A percentile compares a stretch with the other conserved stretches of the same genome.
Evolutionary conservation across 2,329 filamentous ascomycete species (phyloP).

Genomic region (Penicillium sp.): DNA sequence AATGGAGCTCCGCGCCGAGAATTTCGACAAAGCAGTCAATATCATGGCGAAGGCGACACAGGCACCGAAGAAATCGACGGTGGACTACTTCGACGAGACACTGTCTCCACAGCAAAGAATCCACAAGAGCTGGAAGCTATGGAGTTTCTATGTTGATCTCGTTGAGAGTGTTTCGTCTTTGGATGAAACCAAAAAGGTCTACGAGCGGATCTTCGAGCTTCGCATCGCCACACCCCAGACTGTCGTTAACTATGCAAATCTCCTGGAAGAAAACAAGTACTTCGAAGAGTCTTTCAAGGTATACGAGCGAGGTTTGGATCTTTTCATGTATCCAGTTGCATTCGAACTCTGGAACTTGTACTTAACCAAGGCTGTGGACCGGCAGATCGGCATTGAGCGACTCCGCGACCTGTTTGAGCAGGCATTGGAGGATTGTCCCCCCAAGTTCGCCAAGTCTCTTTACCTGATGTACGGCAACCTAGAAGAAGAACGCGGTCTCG

Average conservation of each 20-base stretch:
- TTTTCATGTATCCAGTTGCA: constrained; percentile 98
- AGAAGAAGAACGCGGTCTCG: constrained; percentile 91
- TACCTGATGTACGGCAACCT: constrained; percentile 98
- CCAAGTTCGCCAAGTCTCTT: constrained; percentile 91
- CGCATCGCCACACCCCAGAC: constrained; percentile 97
- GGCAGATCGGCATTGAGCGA: constrained; percentile 92
- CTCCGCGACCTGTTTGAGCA: constrained; percentile 95
- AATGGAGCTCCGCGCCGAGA: constrained; percentile 93
- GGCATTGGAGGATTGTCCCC: constrained; percentile 89
- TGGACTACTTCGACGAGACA: constrained; percentile 98
- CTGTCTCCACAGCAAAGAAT: constrained; percentile 92
- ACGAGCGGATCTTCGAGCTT: constrained; percentile 96
- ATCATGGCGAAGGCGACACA: constrained; percentile 98
- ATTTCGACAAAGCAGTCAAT: constrained; percentile 89
- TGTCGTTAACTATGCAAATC: constrained; percentile 95
- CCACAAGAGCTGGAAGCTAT: constrained; percentile 98
- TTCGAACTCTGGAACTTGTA: constrained; percentile 99
- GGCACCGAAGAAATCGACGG: constrained; percentile 92
- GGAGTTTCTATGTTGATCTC: constrained; percentile 98
- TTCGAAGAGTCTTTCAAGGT: constrained; percentile 98
- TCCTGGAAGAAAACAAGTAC: constrained; percentile 91
- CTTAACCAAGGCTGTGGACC: constrained; percentile 92
- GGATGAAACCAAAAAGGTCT: constrained; percentile 89
- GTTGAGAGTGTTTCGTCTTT: constrained; percentile 91
- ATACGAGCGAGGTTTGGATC: constrained; percentile 90